Conservation (phyloP, 1,284 basidiomycete species). For the Singerocomus inundabilis region DNA sequence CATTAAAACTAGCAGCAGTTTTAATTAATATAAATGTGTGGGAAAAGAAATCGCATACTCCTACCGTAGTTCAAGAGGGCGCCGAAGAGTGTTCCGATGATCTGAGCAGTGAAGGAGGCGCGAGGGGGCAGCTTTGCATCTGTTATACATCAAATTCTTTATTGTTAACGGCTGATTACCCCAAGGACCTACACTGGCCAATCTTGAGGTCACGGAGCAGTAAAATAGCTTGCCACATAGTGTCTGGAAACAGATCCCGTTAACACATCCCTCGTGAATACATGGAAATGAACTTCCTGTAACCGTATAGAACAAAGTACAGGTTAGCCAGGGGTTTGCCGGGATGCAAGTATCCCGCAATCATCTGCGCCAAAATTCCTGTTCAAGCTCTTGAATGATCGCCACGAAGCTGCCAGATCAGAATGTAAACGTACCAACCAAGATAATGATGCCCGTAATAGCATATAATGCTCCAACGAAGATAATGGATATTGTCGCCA, state of each 20-base stretch:
- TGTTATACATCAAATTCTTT: conserved; percentile 7
- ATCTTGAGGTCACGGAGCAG: conserved; percentile 59
- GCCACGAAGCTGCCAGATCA: neutral
- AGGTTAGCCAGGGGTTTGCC: conserved; percentile 60
- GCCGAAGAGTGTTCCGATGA: conserved; percentile 48
- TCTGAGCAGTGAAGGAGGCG: conserved; percentile 62
- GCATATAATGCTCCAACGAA: conserved; percentile 50
- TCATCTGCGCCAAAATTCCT: conserved; percentile 49
- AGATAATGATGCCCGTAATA: conserved; percentile 50
- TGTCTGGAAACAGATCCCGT: conserved; percentile 31
- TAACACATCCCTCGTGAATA: neutral
- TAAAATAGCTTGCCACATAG: conserved; percentile 42
- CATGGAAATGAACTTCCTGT: conserved; percentile 32
- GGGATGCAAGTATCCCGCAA: conserved; percentile 60
- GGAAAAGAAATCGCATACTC: conserved; percentile 3
- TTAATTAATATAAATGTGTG: conserved; percentile 2
- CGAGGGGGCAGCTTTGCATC: conserved; percentile 68
- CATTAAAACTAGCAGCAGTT: conserved; percentile 43
- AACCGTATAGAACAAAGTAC: conserved; percentile 55
- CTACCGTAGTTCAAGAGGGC: conserved; percentile 53
- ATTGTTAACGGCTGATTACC: conserved; percentile 6
- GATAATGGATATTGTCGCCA: conserved; percentile 42
- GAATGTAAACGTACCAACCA: conserved; percentile 43
- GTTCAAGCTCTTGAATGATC: neutral
- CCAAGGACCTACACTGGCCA: conserved; percentile 45